Base-by-base conservation (phyloP, 2,329 filamentous ascomycete genomes). In the Aureobasidium melanogenum region DNA sequence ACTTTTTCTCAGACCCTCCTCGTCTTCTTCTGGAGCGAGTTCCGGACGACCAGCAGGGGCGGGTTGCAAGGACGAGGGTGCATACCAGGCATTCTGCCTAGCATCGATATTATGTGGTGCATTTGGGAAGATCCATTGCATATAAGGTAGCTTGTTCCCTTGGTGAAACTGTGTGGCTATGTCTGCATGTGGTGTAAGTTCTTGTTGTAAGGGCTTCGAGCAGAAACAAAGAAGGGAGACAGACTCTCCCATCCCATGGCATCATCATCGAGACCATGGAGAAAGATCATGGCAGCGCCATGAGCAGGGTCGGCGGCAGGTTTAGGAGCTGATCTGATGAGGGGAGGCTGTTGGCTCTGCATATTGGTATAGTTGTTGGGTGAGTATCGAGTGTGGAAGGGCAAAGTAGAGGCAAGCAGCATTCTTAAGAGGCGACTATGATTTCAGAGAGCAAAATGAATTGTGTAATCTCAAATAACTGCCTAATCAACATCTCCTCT, bases 71-170 rank as follows among this genome's bases (percentile, higher is more conserved):
- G 70, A 68, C 19, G 72, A 75, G 1, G 74, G 79, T 22, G 69
- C 71, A 68, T 74, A 80, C 79, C 77, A 82, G 22, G 77, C 80
- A 62, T 73, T 77, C 26, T 74, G 69, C 64, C 73, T 74, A 17
- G 77, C 71, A 48, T 80, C 77, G 61, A 71, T 74, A 65, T 80
- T 76, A 41, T 77, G 72, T 44, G 73, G 70, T 2, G 80, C 79
- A 60, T 79, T 80, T 15, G 80, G 79, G 30, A 82, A 73, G 43
- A 80, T 69, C 79, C 79, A 82, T 51, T 73, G 71, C 64, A 80
- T 68, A 66, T 80, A 73, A 0, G 77, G 73, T 5, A 82, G 72
- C 67, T 81, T 82, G 63, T 70, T 69, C 47, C 76, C 76, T 41
- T 74, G 66, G 62, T 80, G 78, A 65, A 81, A 80, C 64, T 80